Evolutionary conservation across 2,329 filamentous ascomycete species (phyloP).

Genomic region (Arthrobotrys pseudoclavata): DNA sequence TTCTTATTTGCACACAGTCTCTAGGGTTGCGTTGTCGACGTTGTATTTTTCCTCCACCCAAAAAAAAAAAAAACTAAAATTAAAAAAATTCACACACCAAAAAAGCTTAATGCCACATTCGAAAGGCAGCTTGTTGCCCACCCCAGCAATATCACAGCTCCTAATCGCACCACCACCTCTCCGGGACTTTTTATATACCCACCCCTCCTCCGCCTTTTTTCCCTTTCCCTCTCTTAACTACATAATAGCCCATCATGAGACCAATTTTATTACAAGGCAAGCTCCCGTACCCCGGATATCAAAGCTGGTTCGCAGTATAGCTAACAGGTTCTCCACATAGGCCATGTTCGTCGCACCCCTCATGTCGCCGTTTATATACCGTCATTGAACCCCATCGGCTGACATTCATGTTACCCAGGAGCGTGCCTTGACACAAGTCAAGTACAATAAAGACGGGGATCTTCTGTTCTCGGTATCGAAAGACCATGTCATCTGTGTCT

Average conservation of each 20-base stretch:
- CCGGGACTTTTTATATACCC: conserved; percentile 51
- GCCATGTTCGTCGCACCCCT: conserved; percentile 52
- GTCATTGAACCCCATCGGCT: conserved; percentile 28
- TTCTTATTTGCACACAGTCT: background rate
- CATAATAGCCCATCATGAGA: conserved; percentile 78
- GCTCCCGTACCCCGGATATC: conserved; percentile 19
- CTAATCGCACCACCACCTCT: conserved; percentile 28
- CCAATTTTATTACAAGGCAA: conserved; percentile 89
- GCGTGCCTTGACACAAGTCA: conserved; percentile 94
- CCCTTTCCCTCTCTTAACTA: conserved; percentile 29
- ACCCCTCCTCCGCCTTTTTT: conserved; percentile 2
- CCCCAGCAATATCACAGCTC: conserved; percentile 38
- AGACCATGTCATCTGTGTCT: conserved; percentile 96
- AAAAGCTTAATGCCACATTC: conserved; percentile 48
- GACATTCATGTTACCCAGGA: conserved; percentile 71
- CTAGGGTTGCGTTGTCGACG: conserved; percentile 54
- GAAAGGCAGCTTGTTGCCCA: conserved; percentile 52
- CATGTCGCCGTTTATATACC: conserved; percentile 17
- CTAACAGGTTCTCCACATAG: conserved; percentile 59
- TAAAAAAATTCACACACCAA: conserved; percentile 54
- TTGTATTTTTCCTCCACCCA: conserved; percentile 44
- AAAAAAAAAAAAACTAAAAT: conserved; percentile 44
- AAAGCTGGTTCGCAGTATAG: conserved; percentile 22
- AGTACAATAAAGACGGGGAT: conserved; percentile 93
- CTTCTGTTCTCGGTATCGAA: conserved; percentile 96